phyloP scores from a whole-genome alignment of 352 stramenopile genomes.

The Globisporangium solare region DNA sequence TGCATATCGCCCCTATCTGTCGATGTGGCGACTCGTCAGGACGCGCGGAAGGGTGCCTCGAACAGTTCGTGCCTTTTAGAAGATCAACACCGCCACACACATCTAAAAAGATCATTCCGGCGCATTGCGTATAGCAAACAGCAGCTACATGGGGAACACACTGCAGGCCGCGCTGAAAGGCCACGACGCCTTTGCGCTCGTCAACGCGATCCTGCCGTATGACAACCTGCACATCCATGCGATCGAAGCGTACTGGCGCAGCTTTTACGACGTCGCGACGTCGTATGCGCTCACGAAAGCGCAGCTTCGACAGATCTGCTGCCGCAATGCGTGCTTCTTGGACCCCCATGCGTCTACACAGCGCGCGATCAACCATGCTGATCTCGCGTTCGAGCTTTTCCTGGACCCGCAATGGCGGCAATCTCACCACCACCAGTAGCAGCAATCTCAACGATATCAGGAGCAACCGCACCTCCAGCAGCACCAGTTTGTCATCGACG shows the following conservation, averaged over 20 bases:
- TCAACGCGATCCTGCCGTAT: constrained; percentile 61
- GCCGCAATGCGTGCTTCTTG: constrained; percentile 32
- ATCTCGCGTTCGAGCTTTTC: constrained; percentile 61
- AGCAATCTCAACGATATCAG: constrained; percentile 14
- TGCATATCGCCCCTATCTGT: background rate
- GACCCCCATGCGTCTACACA: constrained; percentile 38
- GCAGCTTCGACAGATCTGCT: constrained; percentile 65
- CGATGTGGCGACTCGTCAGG: constrained; percentile 6
- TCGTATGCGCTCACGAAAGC: constrained; percentile 61
- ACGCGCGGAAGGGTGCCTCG: constrained; percentile 27
- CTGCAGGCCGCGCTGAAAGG: constrained; percentile 46
- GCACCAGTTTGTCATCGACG: constrained; percentile 41
- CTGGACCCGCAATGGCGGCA: constrained; percentile 25
- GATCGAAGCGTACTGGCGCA: constrained; percentile 80
- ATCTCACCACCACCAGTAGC: constrained; percentile 11
- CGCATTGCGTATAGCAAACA: background rate
- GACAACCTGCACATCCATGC: constrained; percentile 65
- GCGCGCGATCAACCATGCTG: constrained; percentile 35
- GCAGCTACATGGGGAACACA: constrained; percentile 43
- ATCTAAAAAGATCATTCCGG: background rate
- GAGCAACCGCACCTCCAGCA: background rate
- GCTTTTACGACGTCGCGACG: constrained; percentile 75
- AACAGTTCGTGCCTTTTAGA: background rate
- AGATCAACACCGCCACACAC: too few species aligned
- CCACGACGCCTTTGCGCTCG: constrained; percentile 34